Evolutionary conservation across 371 early-diverging fungal species (phyloP), one percentile per base, ranked within the genome.

Genomic region (Coemansia sp.): DNA sequence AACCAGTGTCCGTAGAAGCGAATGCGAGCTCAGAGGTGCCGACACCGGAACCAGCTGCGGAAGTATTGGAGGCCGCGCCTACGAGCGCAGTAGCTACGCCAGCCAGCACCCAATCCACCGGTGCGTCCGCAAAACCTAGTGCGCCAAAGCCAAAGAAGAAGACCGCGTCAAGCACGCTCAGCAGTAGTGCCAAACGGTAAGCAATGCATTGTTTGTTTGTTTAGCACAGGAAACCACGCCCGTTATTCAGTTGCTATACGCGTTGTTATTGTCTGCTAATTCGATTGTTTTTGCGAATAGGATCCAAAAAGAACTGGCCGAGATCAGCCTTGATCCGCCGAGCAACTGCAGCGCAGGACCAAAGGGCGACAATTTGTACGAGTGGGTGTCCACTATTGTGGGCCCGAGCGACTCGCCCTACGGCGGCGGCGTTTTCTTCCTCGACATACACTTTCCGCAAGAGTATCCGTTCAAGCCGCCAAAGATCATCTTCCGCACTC

Each of bases 391-490:
- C 23, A 96, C 97, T 8, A 94, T 97, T 66, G 86, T 87, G 66
- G 98, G 99, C 2, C 98, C 99, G 5, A 81, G 85, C 40, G 91
- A 85, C 24, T 90, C 88, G 21, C 90, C 94, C 11, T 96, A 94
- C 70, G 85, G 73, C 19, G 85, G 85, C 32, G 94, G 94, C 2
- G 82, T 87, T 23, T 94, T 94, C 79, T 89, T 92, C 73, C 75
- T 96, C 23, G 89, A 89, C 61, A 90, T 95, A 62, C 79, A 81
- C 58, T 93, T 97, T 70, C 92, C 95, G 19, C 80, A 83, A 51
- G 93, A 94, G 40, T 96, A 96, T 75, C 97, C 97, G n/a, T 97
- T 96, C 83, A 92, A 90, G 79, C 92, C 96, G 15, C 97, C 97
- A 67, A 90, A 90, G 88, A 85, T 93, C 32, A 81, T 80, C n/a